phyloP scores from a whole-genome alignment of 306 rosid species.

The Hippophae tibetana region DNA sequence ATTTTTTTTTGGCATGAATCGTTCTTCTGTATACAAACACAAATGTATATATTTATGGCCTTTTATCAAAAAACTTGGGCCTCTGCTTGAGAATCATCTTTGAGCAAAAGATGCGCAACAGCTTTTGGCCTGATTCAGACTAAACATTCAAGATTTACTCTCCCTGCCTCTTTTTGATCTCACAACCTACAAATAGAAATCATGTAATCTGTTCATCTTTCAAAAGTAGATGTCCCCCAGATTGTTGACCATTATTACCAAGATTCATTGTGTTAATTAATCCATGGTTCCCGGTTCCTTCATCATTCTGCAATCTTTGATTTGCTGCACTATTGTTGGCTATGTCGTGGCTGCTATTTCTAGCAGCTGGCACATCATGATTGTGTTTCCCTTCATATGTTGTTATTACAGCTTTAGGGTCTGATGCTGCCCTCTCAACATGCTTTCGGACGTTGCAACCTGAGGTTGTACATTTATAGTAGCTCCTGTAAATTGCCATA shows the following conservation, averaged over 20 bases:
- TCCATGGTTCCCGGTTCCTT: slow-evolving; percentile 22
- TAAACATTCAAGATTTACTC: slow-evolving; percentile 4
- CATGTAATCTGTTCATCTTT: slow-evolving; percentile 67
- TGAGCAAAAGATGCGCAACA: slow-evolving; percentile 2
- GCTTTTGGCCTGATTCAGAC: slow-evolving; percentile 14
- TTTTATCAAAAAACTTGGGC: slow-evolving; percentile 34
- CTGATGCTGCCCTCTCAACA: slow-evolving; percentile 76
- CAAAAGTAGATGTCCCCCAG: slow-evolving; percentile 41
- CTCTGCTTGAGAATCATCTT: neutral
- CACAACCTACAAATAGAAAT: slow-evolving; percentile 7
- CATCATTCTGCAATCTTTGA: slow-evolving; percentile 23
- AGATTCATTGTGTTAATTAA: slow-evolving; percentile 21
- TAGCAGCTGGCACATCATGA: slow-evolving; percentile 78
- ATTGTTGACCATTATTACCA: slow-evolving; percentile 34
- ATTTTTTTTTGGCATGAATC: neutral
- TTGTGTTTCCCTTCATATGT: slow-evolving; percentile 87
- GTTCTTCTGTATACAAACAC: slow-evolving; percentile 12
- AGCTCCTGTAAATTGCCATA: slow-evolving; percentile 51
- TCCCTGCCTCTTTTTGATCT: slow-evolving; percentile 9
- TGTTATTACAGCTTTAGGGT: slow-evolving; percentile 83
- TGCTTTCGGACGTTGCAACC: slow-evolving; percentile 85
- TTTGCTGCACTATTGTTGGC: slow-evolving; percentile 38
- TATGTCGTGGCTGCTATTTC: slow-evolving; percentile 49
- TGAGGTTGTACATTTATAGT: slow-evolving; percentile 72
- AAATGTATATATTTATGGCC: slow-evolving; percentile 9